Evolutionary conservation across 2,329 filamentous ascomycete genomes (phyloP).

Genomic region (Aspergillus pseudoglaucus): DNA sequence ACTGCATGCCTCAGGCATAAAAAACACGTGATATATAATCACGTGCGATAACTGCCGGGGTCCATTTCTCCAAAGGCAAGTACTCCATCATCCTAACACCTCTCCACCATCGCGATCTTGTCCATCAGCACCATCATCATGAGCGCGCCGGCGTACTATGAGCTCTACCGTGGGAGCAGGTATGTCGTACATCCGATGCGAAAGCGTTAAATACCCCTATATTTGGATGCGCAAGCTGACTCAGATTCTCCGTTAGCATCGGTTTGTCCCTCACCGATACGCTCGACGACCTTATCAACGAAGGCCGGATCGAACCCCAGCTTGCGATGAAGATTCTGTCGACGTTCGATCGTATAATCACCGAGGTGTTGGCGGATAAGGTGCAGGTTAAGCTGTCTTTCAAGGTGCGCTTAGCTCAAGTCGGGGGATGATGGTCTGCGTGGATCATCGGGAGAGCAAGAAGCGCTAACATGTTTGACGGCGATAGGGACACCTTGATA

Average conservation of each 20-base stretch:
- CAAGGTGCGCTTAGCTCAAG: slow-evolving; percentile 60
- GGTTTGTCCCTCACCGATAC: slow-evolving; percentile 91
- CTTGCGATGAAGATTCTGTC: slow-evolving; percentile 96
- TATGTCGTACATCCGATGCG: slow-evolving; percentile 40
- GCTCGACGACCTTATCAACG: slow-evolving; percentile 91
- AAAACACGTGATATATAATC: background rate
- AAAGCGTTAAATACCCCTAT: too few species aligned
- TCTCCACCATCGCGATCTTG: background rate
- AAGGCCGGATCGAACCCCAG: slow-evolving; percentile 92
- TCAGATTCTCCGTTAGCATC: slow-evolving; percentile 56
- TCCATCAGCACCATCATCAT: slow-evolving; percentile 26
- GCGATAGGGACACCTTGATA: slow-evolving; percentile 82
- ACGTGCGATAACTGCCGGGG: background rate
- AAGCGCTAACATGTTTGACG: slow-evolving; percentile 11
- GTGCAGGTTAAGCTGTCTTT: slow-evolving; percentile 88
- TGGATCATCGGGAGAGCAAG: background rate
- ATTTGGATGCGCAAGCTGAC: background rate
- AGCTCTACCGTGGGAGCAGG: slow-evolving; percentile 98
- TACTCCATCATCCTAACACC: background rate
- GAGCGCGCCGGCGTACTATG: slow-evolving; percentile 63
- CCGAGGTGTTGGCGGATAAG: slow-evolving; percentile 83
- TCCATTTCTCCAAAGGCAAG: background rate
- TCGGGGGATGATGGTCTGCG: slow-evolving; percentile 1
- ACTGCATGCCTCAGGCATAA: background rate
- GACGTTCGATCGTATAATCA: slow-evolving; percentile 91